Evolutionary conservation across 352 stramenopile genomes (phyloP).

Genomic region (Aphanomyces cochlioides): DNA sequence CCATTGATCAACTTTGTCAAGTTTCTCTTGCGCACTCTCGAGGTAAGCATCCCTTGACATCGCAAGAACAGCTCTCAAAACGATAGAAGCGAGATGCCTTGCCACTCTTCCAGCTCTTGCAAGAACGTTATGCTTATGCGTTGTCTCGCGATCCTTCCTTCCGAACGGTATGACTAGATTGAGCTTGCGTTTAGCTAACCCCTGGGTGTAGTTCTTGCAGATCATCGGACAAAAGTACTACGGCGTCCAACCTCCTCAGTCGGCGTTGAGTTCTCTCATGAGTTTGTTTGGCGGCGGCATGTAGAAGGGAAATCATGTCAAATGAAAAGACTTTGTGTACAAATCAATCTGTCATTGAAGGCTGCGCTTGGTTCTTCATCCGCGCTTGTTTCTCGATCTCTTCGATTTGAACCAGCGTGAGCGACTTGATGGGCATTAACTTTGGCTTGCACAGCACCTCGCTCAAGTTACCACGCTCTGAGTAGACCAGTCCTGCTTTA

Average conservation of each 20-base stretch:
- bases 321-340: not conserved
- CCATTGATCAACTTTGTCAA: slow-evolving; percentile 80
- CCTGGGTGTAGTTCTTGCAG: slow-evolving; percentile 61
- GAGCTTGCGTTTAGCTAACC: not conserved
- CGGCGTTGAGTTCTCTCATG: slow-evolving; percentile 72
- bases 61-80: not conserved
- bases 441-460: slow-evolving; percentile 88
- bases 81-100: slow-evolving; percentile 63
- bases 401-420: slow-evolving; percentile 79
- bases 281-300: slow-evolving; percentile 83
- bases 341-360: not conserved
- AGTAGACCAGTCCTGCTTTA: slow-evolving; percentile 86
- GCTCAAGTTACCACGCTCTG: slow-evolving; percentile 76
- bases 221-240: slow-evolving; percentile 85
- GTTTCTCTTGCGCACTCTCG: slow-evolving; percentile 79
- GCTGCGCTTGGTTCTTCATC: slow-evolving; percentile 11
- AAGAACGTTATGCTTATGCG: slow-evolving; percentile 73
- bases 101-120: slow-evolving; percentile 82
- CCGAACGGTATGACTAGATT: slow-evolving; percentile 58
- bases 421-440: slow-evolving; percentile 86
- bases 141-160: slow-evolving; percentile 71
- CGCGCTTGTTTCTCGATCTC: slow-evolving; percentile 72
- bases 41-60: slow-evolving; percentile 41
- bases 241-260: slow-evolving; percentile 70
- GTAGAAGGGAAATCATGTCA: slow-evolving; percentile 32